Evolutionary conservation across 1,284 basidiomycete genomes (phyloP), one percentile per base, ranked within the genome.

Genomic region (Paramarasmius palmivorus): DNA sequence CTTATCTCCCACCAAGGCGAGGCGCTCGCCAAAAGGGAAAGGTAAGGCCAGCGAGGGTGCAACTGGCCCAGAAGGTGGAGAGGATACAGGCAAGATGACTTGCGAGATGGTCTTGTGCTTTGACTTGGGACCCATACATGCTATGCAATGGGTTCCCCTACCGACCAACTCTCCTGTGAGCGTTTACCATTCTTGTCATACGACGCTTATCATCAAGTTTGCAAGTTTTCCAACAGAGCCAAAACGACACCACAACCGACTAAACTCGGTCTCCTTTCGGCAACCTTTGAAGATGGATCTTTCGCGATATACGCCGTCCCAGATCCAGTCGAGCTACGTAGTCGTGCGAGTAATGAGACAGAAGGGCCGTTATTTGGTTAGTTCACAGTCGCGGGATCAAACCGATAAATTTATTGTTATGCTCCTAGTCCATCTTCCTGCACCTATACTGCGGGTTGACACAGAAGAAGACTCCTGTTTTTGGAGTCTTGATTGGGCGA

Each of bases 101-200:
- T 91, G 90, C 59, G 90, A 89, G 62, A 75, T 92, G 73, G 82
- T 91, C 5, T 61, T 96, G 0, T 94, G 92, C 60, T 59, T 92
- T 4, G 85, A 93, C 17, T 78, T 79, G 23, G 91, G 92, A 0
- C 80, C 88, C 3, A 89, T 85, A 3, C 79, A 84, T 59, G 86
- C 91, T 49, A 64, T 94, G 15, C 91, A 88, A 68, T 97, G 94
- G 93, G 95, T 93, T 70, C 94, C 93, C 3, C 66, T 92, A 35
- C 92, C 92, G 0, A 81, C 86, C 17, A 82, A 92, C 62, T 91
- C 93, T 62, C 52, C 65, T 38, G 70, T 74, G 23, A 34, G 36
- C 44, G 26, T 56, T 57, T 49, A 48, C 58, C 58, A n/a, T 40
- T 36, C 50, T n/a, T 46, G 23, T 8, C 45, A 22, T 15, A 55